Evolutionary conservation across 2,329 filamentous ascomycete species (phyloP), one percentile per base, ranked within the genome.

Genomic region (Exserohilum rostratum): DNA sequence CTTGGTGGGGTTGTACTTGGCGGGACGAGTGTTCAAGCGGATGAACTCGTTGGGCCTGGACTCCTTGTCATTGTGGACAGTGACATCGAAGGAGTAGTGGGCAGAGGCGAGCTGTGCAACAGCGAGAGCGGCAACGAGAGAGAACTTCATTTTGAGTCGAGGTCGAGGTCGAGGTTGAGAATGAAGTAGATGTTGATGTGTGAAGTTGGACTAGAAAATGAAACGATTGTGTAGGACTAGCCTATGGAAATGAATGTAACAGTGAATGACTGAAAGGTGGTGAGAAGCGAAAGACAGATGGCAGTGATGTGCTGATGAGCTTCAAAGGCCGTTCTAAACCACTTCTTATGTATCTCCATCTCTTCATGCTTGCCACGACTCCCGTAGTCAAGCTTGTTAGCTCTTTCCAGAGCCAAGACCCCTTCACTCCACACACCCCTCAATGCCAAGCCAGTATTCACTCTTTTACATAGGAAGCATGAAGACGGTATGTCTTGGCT

Each of bases 51-150:
- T 49, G 30, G 63, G 43, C 35, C 54, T 50, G 20, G 63, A 59
- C 38, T 57, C 58, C 25, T 53, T 18, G 44, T 64, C 66, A 33
- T 66, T 54, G 30, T 61, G 39, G 35, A 66, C 46, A 25, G 64
- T 48, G 9, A 44, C 53, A 40, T 66, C 61, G 45, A 68, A 67
- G 58, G 64, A 64, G 62, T 68, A 70, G 39, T 70, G 67, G 22
- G 66, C 67, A 15, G 59, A 60, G 33, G 55, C 57, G 15, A 51
- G 34, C 47, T 66, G 55, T 35, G 57, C 46, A 42, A 66, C 40
- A 20, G 55, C 56, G 12, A 49, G 53, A 18, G 48, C 42, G 52
- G 57, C 51, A 35, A 66, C 53, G 46, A 63, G 44, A 27, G 65
- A 59, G 49, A 65, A 51, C 58, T 67, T 65, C 64, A 67, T 67